A percentile compares a stretch with the other conserved stretches of the same genome.
These are phyloP conservation scores for Mortierella sp. DNA, from an alignment of 371 early-diverging fungal genomes.

Conservation along the genomic window DNA sequence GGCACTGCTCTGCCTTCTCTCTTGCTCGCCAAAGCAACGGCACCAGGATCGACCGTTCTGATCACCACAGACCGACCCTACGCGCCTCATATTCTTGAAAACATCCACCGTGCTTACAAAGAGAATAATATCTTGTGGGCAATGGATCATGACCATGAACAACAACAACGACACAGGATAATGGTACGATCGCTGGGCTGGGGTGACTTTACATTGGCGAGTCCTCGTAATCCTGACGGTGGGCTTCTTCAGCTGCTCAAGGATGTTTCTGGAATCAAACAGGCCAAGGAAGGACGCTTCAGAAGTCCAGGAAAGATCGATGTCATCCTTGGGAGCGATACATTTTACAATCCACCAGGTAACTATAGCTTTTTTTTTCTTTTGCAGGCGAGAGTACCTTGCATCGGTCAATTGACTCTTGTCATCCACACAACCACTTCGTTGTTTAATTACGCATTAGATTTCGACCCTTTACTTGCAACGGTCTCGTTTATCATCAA, in stretches of 20 bases:
- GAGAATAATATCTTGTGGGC: conserved; percentile 51
- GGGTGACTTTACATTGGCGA: conserved; percentile 60
- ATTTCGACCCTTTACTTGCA: conserved; percentile 68
- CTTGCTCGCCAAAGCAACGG: conserved; percentile 57
- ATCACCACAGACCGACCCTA: conserved; percentile 62
- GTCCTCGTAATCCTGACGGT: conserved; percentile 44
- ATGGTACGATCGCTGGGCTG: conserved; percentile 59
- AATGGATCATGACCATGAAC: conserved; percentile 5
- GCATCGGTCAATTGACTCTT: background rate
- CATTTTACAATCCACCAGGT: conserved; percentile 73
- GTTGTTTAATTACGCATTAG: conserved; percentile 36
- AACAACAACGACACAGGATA: conserved; percentile 8
- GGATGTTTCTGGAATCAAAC: conserved; percentile 31
- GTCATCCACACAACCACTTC: background rate
- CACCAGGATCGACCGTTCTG: conserved; percentile 23
- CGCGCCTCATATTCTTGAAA: conserved; percentile 60
- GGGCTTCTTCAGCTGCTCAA: conserved; percentile 48
- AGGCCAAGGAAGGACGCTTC: background rate
- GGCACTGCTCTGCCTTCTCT: conserved; percentile 71
- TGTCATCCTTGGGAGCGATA: conserved; percentile 70
- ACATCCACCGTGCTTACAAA: conserved; percentile 56
- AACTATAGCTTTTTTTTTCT: background rate
- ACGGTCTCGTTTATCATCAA: conserved; percentile 65
- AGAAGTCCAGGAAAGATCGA: conserved; percentile 57
- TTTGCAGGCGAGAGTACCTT: background rate